Evolutionary conservation across 2,329 filamentous ascomycete species (phyloP), one percentile per base, ranked within the genome.

Genomic region (Juglanconis oblonga): DNA sequence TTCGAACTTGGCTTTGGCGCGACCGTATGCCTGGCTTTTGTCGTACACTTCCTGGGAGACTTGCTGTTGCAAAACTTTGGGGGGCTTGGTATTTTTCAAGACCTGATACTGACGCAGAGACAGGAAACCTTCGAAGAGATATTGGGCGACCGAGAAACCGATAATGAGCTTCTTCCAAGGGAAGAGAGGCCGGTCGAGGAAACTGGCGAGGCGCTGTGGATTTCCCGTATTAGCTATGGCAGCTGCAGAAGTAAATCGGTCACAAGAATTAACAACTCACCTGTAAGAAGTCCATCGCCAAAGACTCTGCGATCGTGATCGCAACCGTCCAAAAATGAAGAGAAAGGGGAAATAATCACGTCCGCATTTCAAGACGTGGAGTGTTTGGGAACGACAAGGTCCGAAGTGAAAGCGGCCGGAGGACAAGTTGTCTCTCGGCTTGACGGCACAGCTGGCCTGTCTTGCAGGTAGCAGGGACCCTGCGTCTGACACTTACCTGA

Each of bases 101-200:
- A 97, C 86, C 67, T 87, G 86, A 75, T 97, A 98, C 75, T 99
- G 95, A 60, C 95, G 91, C 67, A 91, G 80, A 32, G 92, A 92
- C 56, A 99, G 87, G 77, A 94, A 91, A 49, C 91, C 87, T 75
- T 99, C 95, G 71, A 99, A 88, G 57, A 92, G 78, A 74, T 91
- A 98, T 73, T 99, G 92, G 63, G 90, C 92, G 69, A 98, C 74
- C 35, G 92, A 96, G 79, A 99, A 99, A 70, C 92, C 91, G 68
- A 98, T 85, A 70, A 99, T 93, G 69, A 99, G 87, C 74, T 87
- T 90, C 86, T 97, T 99, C 95, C 95, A 99, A 58, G 95, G 94
- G 79, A 98, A 97, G 71, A 91, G 81, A 61, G 94, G 93, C 71
- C 91, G 87, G 80, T 99, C 95, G 70, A 98, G 88, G 76, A 90